Evolutionary conservation across 2,329 filamentous ascomycete genomes (phyloP), one percentile per base, ranked within the genome.

Genomic region (Ascochyta clinopodiicola): DNA sequence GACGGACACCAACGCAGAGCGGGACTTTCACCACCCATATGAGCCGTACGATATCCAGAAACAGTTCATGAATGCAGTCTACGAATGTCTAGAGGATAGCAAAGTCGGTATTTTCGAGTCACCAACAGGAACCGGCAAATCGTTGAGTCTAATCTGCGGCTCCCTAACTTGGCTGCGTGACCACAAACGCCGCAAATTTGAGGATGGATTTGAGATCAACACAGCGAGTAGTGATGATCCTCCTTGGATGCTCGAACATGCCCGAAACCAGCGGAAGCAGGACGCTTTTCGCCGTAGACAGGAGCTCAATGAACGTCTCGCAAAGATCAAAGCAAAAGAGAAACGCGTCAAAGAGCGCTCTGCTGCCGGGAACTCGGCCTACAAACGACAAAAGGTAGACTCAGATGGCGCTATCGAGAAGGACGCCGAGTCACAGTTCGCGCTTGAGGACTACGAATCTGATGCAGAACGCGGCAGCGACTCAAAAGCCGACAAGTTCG

Each of bases 101-200:
- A 91, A 93, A 69, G 82, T 96, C 42, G 93, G 91, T 27, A 92
- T 97, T 38, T 88, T 97, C 40, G 93, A 97, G 72, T 96, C 91
- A 40, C 93, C 93, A n/a, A 97, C 93, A 37, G 93, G 93, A 74
- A 89, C 86, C 82, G 93, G 93, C 39, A 97, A 97, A 82, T 96
- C 93, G 1, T 77, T 97, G 39, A 96, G 93, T 62, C 81, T 97
- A 25, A 95, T 97, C 60, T 97, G 93, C 71, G 90, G 89, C 36
- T 88, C 92, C 6, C 75, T 97, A 67, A 96, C 92, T 2, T 97
- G 93, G 93, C 81, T 97, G n/a, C 88, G 93, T 43, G 85, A 91
- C 52, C 85, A 93, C 76, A 94, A 96, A 73, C 80, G 86, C 75
- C 72, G 80, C 68, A 64, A 73, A 57, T 76, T 88, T 80, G 75